Percentiles rank a stretch among this genome's conserved stretches.
Evolutionary conservation across 2,329 filamentous ascomycete species (phyloP).

Genomic region (Pseudocercospora vitis): DNA sequence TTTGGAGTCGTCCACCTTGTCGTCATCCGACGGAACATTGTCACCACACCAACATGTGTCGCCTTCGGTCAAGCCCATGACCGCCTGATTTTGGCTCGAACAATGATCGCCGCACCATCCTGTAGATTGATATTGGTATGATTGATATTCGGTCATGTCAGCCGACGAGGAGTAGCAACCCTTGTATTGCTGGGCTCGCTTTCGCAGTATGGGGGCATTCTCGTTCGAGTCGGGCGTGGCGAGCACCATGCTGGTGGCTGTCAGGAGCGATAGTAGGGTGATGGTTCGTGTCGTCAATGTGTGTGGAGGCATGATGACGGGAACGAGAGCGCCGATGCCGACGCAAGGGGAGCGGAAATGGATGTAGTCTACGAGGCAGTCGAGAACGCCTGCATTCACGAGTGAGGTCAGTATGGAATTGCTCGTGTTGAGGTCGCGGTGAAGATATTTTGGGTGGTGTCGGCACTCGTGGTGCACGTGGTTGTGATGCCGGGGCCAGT

Average conservation of each 20-base stretch:
- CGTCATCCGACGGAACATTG: constrained; percentile 62
- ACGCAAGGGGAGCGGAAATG: constrained; percentile 4
- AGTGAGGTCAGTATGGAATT: constrained; percentile 12
- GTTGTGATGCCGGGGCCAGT: too few species aligned
- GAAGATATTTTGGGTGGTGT: constrained; percentile 8
- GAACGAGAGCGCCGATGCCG: background rate
- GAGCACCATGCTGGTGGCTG: constrained; percentile 20
- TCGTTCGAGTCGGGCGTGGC: constrained; percentile 3
- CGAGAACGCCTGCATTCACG: constrained; percentile 18
- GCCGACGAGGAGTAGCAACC: constrained; percentile 56
- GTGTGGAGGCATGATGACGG: constrained; percentile 37
- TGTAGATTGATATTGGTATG: constrained; percentile 54
- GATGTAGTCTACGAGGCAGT: too few species aligned
- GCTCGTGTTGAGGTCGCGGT: too few species aligned
- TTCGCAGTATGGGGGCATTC: constrained; percentile 1
- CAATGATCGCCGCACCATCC: constrained; percentile 59
- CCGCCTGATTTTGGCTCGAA: constrained; percentile 48
- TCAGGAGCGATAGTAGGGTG: constrained; percentile 22
- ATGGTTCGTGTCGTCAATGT: constrained; percentile 9
- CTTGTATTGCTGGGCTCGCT: constrained; percentile 33
- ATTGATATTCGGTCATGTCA: constrained; percentile 50
- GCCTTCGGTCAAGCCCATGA: constrained; percentile 66
- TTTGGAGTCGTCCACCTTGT: constrained; percentile 56
- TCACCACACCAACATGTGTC: constrained; percentile 73
- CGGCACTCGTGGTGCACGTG: too few species aligned